These are phyloP conservation scores for Phlebiopsis gigantea DNA, from an alignment of 768 basidiomycete genomes.

Conservation along the genomic window DNA sequence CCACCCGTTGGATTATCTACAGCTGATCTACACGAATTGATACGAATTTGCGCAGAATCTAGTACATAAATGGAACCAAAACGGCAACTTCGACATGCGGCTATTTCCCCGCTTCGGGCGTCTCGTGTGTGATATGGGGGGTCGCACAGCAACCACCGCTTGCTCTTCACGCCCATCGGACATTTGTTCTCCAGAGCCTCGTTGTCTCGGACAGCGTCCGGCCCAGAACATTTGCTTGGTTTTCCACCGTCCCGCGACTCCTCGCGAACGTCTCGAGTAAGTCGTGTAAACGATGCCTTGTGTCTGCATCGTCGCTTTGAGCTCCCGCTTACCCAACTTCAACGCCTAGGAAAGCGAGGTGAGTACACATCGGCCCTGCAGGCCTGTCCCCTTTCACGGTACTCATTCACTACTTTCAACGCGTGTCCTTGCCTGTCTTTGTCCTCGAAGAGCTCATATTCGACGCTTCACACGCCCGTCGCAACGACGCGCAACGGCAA, in stretches of 20 bases:
- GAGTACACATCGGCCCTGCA: background rate
- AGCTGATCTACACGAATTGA: background rate
- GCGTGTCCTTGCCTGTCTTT: background rate
- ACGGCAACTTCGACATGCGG: background rate
- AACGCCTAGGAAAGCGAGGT: constrained; percentile 4
- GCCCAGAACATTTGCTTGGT: background rate
- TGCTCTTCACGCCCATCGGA: background rate
- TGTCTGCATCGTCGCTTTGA: constrained; percentile 1
- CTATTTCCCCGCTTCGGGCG: background rate
- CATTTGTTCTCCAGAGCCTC: background rate
- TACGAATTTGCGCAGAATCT: background rate
- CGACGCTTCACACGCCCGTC: background rate
- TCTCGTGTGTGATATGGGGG: background rate
- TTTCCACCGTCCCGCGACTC: background rate
- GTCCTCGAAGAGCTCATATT: background rate
- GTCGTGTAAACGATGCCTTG: constrained; percentile 8
- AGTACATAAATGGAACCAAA: background rate
- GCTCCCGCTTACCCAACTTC: background rate
- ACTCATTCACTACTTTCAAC: background rate
- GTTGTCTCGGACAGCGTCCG: background rate
- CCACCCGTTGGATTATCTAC: too few species aligned
- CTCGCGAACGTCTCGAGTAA: constrained; percentile 5
- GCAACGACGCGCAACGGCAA: background rate
- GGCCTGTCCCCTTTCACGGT: too few species aligned
- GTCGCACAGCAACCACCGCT: constrained; percentile 10